These are phyloP conservation scores for Fusarium goolgardi DNA, from an alignment of 2,329 filamentous ascomycete species.

Conservation along the genomic window DNA sequence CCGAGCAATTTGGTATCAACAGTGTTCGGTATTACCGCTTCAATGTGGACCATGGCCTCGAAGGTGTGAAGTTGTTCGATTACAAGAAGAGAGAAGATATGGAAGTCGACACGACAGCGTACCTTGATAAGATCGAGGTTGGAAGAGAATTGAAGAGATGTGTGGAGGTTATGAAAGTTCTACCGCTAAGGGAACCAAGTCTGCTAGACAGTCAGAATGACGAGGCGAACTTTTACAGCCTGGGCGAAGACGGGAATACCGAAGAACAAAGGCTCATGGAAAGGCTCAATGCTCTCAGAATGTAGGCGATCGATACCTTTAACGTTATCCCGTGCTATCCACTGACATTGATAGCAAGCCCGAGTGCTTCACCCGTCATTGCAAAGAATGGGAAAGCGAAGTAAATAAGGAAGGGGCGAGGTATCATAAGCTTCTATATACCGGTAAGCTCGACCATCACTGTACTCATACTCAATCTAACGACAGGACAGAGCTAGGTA, in stretches of 20 bases:
- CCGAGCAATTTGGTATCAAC: background rate
- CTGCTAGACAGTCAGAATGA: background rate
- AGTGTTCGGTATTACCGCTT: background rate
- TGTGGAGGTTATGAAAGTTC: background rate
- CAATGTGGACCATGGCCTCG: background rate
- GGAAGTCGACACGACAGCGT: background rate
- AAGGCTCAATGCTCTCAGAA: background rate
- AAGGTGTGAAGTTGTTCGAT: background rate
- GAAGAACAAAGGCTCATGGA: background rate
- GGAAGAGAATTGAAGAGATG: background rate
- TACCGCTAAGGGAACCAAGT: background rate
- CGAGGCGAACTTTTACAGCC: background rate
- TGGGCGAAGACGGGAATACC: background rate
- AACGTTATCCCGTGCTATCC: fast-evolving
- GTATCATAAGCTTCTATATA: background rate
- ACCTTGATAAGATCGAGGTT: background rate
- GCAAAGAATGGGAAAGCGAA: constrained; percentile 6
- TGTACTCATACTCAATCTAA: fast-evolving
- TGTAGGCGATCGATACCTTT: background rate
- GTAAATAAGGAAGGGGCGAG: background rate
- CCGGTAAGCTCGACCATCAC: background rate
- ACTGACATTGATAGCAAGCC: background rate
- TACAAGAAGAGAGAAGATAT: background rate
- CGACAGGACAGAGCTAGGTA: background rate
- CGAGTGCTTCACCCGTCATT: background rate